Base-by-base conservation (phyloP, 2,329 filamentous ascomycete genomes). In the Leptographium lundbergii region DNA sequence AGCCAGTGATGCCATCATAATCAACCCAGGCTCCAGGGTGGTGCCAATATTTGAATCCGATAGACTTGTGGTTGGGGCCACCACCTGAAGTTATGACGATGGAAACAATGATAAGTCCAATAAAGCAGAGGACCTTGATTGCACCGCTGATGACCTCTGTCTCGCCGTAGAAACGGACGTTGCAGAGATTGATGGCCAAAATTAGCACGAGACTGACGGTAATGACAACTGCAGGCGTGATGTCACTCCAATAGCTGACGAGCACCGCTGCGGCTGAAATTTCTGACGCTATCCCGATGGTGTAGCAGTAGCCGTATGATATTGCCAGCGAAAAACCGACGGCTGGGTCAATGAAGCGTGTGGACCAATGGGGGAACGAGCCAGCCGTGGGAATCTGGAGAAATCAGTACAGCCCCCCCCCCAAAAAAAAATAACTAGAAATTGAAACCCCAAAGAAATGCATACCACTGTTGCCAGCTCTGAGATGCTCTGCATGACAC, bases 111-210 rank as follows among this genome's bases (percentile, higher is more conserved):
- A 84, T 75, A 50, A 84, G 74, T 19, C 80, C 81, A n/a, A 80
- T 66, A 62, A 85, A 81, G 60, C 77, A 79, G 61, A 84, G 74
- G 50, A 85, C 73, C 70, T 85, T 85, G 70, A 84, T 74, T 53
- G 75, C 78, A 42, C 80, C 79, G 62, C 84, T 82, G 73, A 78
- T 80, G 66, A 85, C 84, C 66, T 85, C 81, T 54, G 79, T 76
- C 68, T 85, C 81, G 39, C 81, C 81, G 64, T 81, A 84, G 63
- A 80, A 73, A 52, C 73, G 70, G 24, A 83, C 79, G 57, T 79
- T 78, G 57, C 82, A 74, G 61, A 81, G 78, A 67, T 84, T 84
- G 64, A 84, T 74, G 22, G 72, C 61, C 10, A 83, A 68, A 59
- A 79, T 77, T 56, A 82, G 72, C 36, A 78, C 25, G 24, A 84